Evolutionary conservation across 179 eudicot species (phyloP), one percentile per base, ranked within the genome.

Genomic region (Drosera spatulata): DNA sequence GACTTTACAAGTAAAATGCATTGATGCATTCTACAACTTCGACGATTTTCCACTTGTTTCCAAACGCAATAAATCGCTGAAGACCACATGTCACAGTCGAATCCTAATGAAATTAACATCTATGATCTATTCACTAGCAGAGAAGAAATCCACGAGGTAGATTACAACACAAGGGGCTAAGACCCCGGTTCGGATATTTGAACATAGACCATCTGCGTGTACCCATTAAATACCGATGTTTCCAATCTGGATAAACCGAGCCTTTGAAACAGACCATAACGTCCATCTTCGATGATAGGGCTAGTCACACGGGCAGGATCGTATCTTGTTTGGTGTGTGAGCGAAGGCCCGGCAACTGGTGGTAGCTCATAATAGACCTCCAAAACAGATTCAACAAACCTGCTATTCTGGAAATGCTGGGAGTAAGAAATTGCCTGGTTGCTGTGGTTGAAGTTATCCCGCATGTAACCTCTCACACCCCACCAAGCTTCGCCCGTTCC

Each of bases 351-450:
- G 1, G 96, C 99, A 22, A 80, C 86, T 0, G 99, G 96, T 10
- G 99, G 99, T 46, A 93, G 84, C 71, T 93, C 99, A 96, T 96
- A 93, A 64, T 84, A 93, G 43, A 86, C 75, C 41, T 89, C 96
- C 56, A 77, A 54, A 53, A 77, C 62, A 10, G 99, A 93, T 64
- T 93, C 99, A 41, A 93, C 86, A 72, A 69, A 93, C 74, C 97
- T 78, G 78, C 96, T 84, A 69, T 89, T 89, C 73, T 89, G 67
- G 47, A 86, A 93, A 74, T 93, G 99, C 56, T 82, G 84, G 3
- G 61, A n/a, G 39, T 82, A 69, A n/a, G 95, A 55, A 49, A 93
- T 93, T 61, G 79, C 75, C 73, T 81, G 84, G 73, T 85, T 89
- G 63, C 82, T 93, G 79, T 89, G 99, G 66, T 93, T 93, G 48